A percentile compares a stretch with the other conserved stretches of the same genome.
Evolutionary conservation across 108 stramenopile genomes (phyloP).

Genomic region (Schizochytrium sp.): DNA sequence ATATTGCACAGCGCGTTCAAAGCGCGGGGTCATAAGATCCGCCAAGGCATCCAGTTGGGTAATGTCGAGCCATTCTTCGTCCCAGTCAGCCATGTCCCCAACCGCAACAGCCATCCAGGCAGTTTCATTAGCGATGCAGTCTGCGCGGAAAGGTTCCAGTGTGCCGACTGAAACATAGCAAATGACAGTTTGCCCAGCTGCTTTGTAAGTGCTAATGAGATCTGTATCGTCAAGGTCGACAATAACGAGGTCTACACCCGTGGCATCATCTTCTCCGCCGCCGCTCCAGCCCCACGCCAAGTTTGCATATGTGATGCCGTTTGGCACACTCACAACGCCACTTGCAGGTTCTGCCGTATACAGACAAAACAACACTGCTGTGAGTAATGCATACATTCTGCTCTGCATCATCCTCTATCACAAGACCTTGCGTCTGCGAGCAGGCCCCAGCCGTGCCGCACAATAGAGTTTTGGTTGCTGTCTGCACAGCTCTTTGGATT

Average conservation of each 20-base stretch:
- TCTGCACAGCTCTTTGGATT: too few relatives aligned
- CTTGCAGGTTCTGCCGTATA: background rate
- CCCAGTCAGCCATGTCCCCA: constrained; percentile 41
- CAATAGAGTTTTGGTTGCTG: too few relatives aligned
- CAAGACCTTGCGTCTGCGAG: background rate
- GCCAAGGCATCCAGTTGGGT: constrained; percentile 25
- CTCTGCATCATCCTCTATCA: background rate
- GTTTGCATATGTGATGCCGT: background rate
- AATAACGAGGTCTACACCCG: background rate
- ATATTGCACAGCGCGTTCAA: constrained; percentile 63
- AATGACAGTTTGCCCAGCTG: background rate
- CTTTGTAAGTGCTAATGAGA: constrained; percentile 12
- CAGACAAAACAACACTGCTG: background rate
- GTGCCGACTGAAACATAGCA: constrained; percentile 45
- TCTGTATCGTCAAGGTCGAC: constrained; percentile 36
- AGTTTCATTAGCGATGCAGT: background rate
- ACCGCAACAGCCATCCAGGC: constrained; percentile 52
- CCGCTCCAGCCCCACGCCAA: constrained; percentile 60
- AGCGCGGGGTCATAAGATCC: constrained; percentile 63
- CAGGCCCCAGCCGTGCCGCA: too few relatives aligned
- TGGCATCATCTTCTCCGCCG: constrained; percentile 13
- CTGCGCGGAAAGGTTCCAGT: constrained; percentile 50
- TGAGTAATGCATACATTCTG: background rate
- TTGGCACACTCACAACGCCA: background rate
- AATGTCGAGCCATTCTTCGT: constrained; percentile 67